phyloP scores from a whole-genome alignment of 225 moss, liverwort and hornwort species.

The Antitrichia curtipendula region DNA sequence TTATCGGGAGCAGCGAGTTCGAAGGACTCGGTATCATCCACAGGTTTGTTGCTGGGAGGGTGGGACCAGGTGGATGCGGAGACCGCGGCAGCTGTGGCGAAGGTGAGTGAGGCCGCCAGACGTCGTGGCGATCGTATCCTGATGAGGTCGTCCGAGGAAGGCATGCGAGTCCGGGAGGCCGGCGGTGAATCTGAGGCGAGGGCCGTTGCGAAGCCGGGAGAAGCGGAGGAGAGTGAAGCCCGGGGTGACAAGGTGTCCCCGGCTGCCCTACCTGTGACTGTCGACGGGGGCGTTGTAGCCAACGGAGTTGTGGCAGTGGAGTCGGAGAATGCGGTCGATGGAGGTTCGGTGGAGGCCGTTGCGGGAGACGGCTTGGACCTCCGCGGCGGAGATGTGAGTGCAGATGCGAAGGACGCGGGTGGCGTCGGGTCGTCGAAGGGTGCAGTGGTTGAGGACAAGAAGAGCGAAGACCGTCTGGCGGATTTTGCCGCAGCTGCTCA shows the following conservation, averaged over 20 bases:
- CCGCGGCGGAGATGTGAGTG: not conserved
- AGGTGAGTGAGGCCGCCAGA: constrained; percentile 52
- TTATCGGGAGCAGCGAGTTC: constrained; percentile 4
- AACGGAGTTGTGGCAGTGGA: not conserved
- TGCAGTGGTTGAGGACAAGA: constrained; percentile 35
- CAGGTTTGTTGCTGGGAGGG: constrained; percentile 35
- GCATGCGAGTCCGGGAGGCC: not conserved
- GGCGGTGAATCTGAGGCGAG: not conserved
- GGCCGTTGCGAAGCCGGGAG: not conserved
- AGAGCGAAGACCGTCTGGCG: constrained; percentile 64
- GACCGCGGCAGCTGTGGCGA: constrained; percentile 46
- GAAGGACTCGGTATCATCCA: not conserved
- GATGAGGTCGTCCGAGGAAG: constrained; percentile 14
- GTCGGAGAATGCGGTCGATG: not conserved
- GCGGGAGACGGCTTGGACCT: not conserved
- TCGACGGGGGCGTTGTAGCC: not conserved
- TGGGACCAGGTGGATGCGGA: constrained; percentile 51
- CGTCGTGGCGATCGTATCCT: constrained; percentile 53
- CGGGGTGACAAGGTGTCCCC: not conserved
- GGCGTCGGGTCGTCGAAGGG: not conserved
- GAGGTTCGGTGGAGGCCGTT: not conserved
- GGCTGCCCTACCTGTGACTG: not conserved
- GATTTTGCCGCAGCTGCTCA: constrained; percentile 93
- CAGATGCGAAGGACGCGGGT: not conserved
- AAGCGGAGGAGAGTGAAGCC: not conserved